Base-by-base conservation (phyloP, 1,284 basidiomycete genomes). In the Fomes fomentarius region DNA sequence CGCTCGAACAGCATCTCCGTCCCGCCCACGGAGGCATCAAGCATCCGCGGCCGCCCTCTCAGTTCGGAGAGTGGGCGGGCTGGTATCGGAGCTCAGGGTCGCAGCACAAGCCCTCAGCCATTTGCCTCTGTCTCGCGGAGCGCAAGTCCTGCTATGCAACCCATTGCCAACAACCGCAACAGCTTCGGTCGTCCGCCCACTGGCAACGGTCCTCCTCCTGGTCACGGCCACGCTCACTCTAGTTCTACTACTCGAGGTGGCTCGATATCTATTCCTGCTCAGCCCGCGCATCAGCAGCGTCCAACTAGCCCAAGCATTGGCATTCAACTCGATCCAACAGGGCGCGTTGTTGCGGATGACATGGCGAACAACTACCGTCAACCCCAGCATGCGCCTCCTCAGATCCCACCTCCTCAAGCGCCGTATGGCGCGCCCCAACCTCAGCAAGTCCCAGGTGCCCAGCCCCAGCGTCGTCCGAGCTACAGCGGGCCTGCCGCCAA, bases 321-420 rank as follows among this genome's bases (percentile, higher is more conserved):
- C 1, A 94, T 96, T 59, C 78, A 83, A 10, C 75, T 95, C 15
- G 91, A 93, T 66, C 85, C 87, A 1, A 82, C 74, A 50, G 93
- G 93, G 8, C 82, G 85, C 14, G 92, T 95, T 10, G 77, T 87
- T 21, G 83, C 89, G 61, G 93, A 96, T 72, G 81, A 84, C 44
- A 88, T 94, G 85, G 91, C 91, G 38, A 70, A 74, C 55, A 85
- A 83, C 41, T 69, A 66, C 26, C 65, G 63, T 26, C 64, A 64
- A 28, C 68, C 67, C 30, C 70, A 69, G 35, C 66, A 67, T 22
- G 63, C 58, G 15, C 65, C 57, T 34, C 52, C 55, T 9, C 64
- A 63, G 33, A 66, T 60, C n/a, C 66, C 65, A 30, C 54, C 42
- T n/a, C 50, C 51, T n/a, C 64, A 63, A 26, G 58, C 58, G 17